Evolutionary conservation across 2,329 filamentous ascomycete species (phyloP), one percentile per base, ranked within the genome.

Genomic region (Hypoxylon sp.): DNA sequence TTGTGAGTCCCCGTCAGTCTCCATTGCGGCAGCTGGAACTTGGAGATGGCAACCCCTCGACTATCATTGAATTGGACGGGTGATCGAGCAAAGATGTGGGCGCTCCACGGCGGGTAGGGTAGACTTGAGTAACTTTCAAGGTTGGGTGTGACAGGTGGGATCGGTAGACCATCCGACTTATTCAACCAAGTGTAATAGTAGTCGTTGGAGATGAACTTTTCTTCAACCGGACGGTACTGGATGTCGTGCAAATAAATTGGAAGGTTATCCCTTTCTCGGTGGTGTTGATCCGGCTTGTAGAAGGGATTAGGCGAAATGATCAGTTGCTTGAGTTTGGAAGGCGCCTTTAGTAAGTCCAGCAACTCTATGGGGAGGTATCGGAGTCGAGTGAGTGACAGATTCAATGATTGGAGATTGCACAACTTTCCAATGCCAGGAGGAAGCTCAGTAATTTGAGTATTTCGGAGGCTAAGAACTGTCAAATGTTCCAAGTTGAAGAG

Each of bases 391-490:
- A 86, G 80, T 1, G 84, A 81, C 6, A 91, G 61, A 59, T 89
- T 90, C 27, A 91, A 77, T 40, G 83, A 78, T 40, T 74, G 72
- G 3, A 91, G 75, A 50, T 83, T 84, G 3, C 65, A 66, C 5
- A 90, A 74, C 21, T 79, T 79, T 15, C 73, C 74, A 37, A 90
- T 82, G 3, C 77, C 74, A 0, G 82, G 73, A 1, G 88, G 83
- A 2, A 91, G 70, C 62, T 87, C 80, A 0, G 71, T 72, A 9
- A 91, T 75, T 16, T 76, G 67, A 61, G 90, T 90, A 52, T 78
- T 80, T 25, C 88, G 82, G 11, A 91, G 74, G 60, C 81, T 89
- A 8, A 91, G 77, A 11, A 85, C 80, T 0, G 81, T 85, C 20
- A 90, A 72, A 60, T 83, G 73, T 15, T 82, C 72, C 2, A 90